Evolutionary conservation across 2,329 filamentous ascomycete species (phyloP), one percentile per base, ranked within the genome.

Genomic region (Arthrinium phaeospermum): DNA sequence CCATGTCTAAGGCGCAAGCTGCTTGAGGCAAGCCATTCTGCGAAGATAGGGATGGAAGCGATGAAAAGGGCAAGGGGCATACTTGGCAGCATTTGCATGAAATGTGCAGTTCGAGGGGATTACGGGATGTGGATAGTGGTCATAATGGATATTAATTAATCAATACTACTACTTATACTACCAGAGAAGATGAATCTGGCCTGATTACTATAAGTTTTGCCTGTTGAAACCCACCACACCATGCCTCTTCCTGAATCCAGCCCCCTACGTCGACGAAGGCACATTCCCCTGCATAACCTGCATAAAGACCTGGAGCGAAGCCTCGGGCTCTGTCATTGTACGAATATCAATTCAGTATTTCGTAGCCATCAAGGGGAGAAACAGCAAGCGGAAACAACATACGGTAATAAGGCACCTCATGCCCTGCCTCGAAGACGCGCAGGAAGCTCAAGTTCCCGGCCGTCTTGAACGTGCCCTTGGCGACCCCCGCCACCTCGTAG

Each of bases 401-500:
- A 79, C 89, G 86, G 75, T 88, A 89, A 1, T 83, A 83, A 1
- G 80, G 78, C 19, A 81, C 80, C 72, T 84, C 81, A 73, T 86
- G 85, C 0, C 85, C 84, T 0, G 86, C 85, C 1, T 80, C 83
- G 74, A 82, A 87, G 1, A 88, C 85, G 27, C 83, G 81, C 74
- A 88, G 76, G 79, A 86, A 89, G 64, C 82, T 84, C 51, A 89
- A 78, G 72, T 88, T 88, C 8, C 82, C 84, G 5, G 82, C 80
- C 0, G 77, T 84, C 82, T 90, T 90, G 79, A 85, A 89, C 45
- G 82, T 81, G 3, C 88, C 88, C 37, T 80, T 82, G 47, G 83
- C 78, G 27, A 78, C 81, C 1, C 88, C 88, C 57, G 83, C 79
- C 2, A 90, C 84, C 0, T 82, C 88, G 75, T 89, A 90, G 0